Conservation (phyloP, 2,329 filamentous ascomycete species). For the Pseudopyricularia javanii region DNA sequence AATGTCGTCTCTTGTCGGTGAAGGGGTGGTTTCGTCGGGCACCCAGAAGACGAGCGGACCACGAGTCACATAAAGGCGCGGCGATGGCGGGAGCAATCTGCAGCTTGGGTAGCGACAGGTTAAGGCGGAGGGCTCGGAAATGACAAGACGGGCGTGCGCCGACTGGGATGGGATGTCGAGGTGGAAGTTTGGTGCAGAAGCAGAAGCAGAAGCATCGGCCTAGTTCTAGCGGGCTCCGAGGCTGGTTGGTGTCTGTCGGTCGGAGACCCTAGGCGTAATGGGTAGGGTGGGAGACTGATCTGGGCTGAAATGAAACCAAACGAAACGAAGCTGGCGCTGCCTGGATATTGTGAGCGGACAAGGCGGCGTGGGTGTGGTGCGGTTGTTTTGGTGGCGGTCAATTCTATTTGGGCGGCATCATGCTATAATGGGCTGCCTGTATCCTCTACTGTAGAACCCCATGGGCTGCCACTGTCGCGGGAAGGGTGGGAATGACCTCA, state of each 20-base stretch:
- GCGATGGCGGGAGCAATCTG: background rate
- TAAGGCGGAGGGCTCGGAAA: background rate
- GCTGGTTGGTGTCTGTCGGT: background rate
- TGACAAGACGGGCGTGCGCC: background rate
- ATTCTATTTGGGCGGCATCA: background rate
- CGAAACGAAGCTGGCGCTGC: background rate
- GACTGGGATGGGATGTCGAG: background rate
- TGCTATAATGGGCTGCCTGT: no score
- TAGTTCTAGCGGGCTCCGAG: background rate
- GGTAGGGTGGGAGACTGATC: background rate
- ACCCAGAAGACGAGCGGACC: background rate
- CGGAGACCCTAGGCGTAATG: background rate
- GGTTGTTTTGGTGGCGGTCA: background rate
- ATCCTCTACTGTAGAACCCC: no score
- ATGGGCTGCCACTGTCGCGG: no score
- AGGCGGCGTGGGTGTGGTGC: background rate
- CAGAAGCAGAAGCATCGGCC: background rate
- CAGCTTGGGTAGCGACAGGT: background rate
- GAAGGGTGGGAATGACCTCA: no score
- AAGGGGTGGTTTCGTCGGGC: background rate
- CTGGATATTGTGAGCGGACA: background rate
- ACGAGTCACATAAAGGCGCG: no score
- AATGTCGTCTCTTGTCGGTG: background rate
- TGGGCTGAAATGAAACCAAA: no score
- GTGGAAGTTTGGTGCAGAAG: background rate